A percentile compares a stretch with the other conserved stretches of the same genome.
phyloP scores from a whole-genome alignment of 2,329 filamentous ascomycete species.

The Colletotrichum ledebouriae region DNA sequence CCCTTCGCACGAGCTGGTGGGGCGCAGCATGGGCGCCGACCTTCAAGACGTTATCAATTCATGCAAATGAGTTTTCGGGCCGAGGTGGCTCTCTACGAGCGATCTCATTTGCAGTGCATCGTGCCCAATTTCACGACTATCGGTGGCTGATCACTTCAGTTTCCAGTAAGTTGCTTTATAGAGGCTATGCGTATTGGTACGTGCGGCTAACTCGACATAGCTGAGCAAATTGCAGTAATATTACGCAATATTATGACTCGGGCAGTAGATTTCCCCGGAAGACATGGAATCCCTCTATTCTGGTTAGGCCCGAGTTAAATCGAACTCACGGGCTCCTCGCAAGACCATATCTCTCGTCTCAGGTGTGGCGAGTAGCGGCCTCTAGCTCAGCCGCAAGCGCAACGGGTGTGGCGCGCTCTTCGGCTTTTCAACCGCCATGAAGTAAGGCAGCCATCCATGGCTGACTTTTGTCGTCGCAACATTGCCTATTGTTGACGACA shows the following conservation, averaged over 20 bases:
- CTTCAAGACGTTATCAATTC: constrained; percentile 3
- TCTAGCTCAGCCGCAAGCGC: constrained; percentile 10
- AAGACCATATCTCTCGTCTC: background rate
- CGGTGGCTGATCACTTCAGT: constrained; percentile 10
- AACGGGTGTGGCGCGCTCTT: constrained; percentile 18
- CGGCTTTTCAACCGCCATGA: background rate
- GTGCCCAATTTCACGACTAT: background rate
- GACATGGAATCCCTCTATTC: constrained; percentile 17
- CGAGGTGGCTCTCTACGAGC: constrained; percentile 2
- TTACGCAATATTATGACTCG: constrained; percentile 18
- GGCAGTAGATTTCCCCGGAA: constrained; percentile 13
- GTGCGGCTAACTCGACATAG: constrained; percentile 27
- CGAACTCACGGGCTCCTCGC: constrained; percentile 21
- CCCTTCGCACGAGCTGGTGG: background rate
- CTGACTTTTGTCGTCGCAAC: background rate
- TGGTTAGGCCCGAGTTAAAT: constrained; percentile 30
- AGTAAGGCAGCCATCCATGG: background rate
- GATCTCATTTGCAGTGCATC: background rate
- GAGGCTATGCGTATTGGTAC: constrained; percentile 20
- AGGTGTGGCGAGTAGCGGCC: constrained; percentile 16
- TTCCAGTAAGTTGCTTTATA: constrained; percentile 27
- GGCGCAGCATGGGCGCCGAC: constrained; percentile 17
- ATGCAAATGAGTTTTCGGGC: constrained; percentile 13
- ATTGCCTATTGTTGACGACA: constrained; percentile 7
- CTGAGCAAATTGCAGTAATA: constrained; percentile 32